Conservation (phyloP, 108 stramenopile species). For the Fragilaria radians region DNA sequence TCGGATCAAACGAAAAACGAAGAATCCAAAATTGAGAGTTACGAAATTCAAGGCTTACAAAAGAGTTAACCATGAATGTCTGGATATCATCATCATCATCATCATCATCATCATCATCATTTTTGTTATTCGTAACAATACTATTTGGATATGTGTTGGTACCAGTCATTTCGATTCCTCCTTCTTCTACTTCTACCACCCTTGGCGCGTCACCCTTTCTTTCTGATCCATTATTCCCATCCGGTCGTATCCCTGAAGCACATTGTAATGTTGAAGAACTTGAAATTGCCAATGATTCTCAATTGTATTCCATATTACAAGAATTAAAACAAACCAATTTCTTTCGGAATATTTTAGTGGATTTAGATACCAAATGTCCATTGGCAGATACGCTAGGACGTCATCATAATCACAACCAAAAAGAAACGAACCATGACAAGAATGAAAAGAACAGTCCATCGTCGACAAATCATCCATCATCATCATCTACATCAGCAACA, state of each 20-base stretch:
- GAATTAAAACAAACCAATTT: slow-evolving; percentile 68
- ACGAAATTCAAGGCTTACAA: too few species aligned
- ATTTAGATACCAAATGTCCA: slow-evolving; percentile 72
- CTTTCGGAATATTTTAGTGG: slow-evolving; percentile 77
- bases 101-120: too few species aligned
- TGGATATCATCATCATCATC: too few species aligned
- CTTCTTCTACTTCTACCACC: too few species aligned
- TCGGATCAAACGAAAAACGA: too few species aligned
- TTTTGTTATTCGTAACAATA: too few species aligned
- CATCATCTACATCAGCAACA: neutral
- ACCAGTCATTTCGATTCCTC: too few species aligned
- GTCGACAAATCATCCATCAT: neutral
- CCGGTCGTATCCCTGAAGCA: slow-evolving; percentile 66
- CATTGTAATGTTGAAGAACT: slow-evolving; percentile 80
- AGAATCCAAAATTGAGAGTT: too few species aligned
- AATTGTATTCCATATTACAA: slow-evolving; percentile 67
- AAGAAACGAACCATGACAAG: neutral
- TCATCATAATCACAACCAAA: neutral
- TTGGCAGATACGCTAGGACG: slow-evolving; percentile 13
- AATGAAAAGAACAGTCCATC: neutral
- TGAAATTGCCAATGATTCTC: slow-evolving; percentile 82
- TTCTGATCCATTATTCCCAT: neutral
- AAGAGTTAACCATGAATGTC: too few species aligned
- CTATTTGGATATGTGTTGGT: too few species aligned
- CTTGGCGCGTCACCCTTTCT: neutral